Percentiles rank a stretch among this genome's conserved stretches.
Conservation (phyloP, 2,329 filamentous ascomycete genomes). For the Aspergillus ruber region DNA sequence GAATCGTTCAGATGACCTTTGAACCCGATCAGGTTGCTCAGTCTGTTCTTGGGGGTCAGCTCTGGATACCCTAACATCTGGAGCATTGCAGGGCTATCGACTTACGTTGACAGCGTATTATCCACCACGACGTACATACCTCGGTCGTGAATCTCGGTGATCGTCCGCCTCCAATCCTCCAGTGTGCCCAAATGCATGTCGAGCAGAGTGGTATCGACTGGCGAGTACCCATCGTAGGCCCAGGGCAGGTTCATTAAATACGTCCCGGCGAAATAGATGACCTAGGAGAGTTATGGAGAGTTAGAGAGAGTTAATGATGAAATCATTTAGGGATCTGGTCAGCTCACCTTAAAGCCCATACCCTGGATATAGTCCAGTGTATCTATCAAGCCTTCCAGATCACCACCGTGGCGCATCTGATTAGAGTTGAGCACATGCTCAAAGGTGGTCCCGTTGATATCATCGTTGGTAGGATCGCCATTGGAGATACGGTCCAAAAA, state of each 20-base stretch:
- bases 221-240: conserved; percentile 55
- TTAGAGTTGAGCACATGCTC: conserved; percentile 56
- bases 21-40: conserved; percentile 59
- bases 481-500: conserved; percentile 60
- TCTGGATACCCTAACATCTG: background rate
- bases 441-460: conserved; percentile 54
- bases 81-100: conserved; percentile 3
- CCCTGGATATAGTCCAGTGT: conserved; percentile 59
- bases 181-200: conserved; percentile 59
- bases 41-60: background rate
- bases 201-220: conserved; percentile 57
- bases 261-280: conserved; percentile 57
- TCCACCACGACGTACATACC: conserved; percentile 62
- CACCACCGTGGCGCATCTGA: conserved; percentile 59
- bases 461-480: conserved; percentile 58
- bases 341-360: conserved; percentile 54
- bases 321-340: too few relatives aligned
- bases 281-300: conserved; percentile 29
- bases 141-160: conserved; percentile 55
- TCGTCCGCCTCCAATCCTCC: conserved; percentile 50
- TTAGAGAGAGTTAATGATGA: background rate
- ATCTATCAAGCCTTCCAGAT: conserved; percentile 53
- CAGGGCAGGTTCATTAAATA: conserved; percentile 60
- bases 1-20: conserved; percentile 54
- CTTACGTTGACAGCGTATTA: conserved; percentile 58